Conservation (phyloP, 2,329 filamentous ascomycete genomes). For the Microdochium paspali region DNA sequence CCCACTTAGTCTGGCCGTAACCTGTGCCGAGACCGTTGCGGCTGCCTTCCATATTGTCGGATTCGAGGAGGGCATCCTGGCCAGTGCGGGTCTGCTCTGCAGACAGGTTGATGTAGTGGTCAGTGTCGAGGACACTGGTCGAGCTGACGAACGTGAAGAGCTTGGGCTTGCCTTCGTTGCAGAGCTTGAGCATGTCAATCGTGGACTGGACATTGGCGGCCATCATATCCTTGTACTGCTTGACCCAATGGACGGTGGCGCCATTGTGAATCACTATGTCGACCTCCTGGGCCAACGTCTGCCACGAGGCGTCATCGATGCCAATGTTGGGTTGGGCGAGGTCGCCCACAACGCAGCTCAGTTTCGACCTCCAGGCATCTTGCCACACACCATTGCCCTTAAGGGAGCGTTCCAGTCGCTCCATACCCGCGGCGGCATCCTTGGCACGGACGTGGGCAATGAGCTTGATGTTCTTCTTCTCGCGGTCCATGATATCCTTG, state of each 20-base stretch:
- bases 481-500: slow-evolving; percentile 60
- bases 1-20: slow-evolving; percentile 89
- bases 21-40: slow-evolving; percentile 70
- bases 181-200: slow-evolving; percentile 66
- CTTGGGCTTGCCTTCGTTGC: slow-evolving; percentile 70
- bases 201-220: slow-evolving; percentile 74
- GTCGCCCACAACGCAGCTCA: slow-evolving; percentile 65
- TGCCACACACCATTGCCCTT: slow-evolving; percentile 75
- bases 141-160: slow-evolving; percentile 74
- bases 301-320: slow-evolving; percentile 57
- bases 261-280: slow-evolving; percentile 79
- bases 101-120: slow-evolving; percentile 71
- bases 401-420: slow-evolving; percentile 58
- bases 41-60: slow-evolving; percentile 70
- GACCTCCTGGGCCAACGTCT: slow-evolving; percentile 51
- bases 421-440: slow-evolving; percentile 46
- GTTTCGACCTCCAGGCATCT: slow-evolving; percentile 53
- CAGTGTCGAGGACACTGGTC: slow-evolving; percentile 72
- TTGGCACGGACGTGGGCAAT: slow-evolving; percentile 70
- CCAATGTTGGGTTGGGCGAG: slow-evolving; percentile 65
- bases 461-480: slow-evolving; percentile 46
- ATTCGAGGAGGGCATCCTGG: slow-evolving; percentile 58
- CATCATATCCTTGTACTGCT: slow-evolving; percentile 63
- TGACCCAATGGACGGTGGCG: slow-evolving; percentile 73
- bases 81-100: slow-evolving; percentile 50